phyloP scores from a whole-genome alignment of 768 basidiomycete species.

The Lyophyllum decastes region DNA sequence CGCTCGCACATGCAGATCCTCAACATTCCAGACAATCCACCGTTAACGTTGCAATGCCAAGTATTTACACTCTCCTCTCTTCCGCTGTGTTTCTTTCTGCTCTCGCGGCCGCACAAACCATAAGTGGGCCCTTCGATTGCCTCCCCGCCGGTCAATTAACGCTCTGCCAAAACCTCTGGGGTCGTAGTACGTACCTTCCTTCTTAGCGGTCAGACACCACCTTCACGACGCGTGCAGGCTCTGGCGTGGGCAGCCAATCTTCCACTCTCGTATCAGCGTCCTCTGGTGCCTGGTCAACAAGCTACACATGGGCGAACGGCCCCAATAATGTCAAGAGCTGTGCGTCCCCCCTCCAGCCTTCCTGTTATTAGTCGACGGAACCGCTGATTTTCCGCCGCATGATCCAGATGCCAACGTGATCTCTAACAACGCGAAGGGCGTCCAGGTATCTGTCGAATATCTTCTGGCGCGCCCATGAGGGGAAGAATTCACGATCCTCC shows the following conservation, averaged over 20 bases:
- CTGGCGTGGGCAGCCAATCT: constrained; percentile 49
- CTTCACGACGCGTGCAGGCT: constrained; percentile 21
- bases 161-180: constrained; percentile 63
- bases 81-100: neutral
- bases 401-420: constrained; percentile 49
- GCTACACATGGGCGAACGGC: constrained; percentile 51
- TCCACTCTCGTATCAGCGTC: constrained; percentile 45
- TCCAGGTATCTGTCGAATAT: constrained; percentile 34
- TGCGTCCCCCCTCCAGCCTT: constrained; percentile 25
- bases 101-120: constrained; percentile 32
- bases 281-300: constrained; percentile 53
- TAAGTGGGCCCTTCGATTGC: constrained; percentile 47
- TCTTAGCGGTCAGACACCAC: neutral
- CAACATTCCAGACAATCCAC: no score
- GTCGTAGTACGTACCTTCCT: constrained; percentile 31
- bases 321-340: constrained; percentile 59
- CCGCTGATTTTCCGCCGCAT: neutral
- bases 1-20: no score
- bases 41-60: neutral
- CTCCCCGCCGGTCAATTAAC: constrained; percentile 46
- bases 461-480: neutral
- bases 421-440: constrained; percentile 47
- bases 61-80: neutral
- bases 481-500: neutral
- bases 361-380: neutral